Evolutionary conservation across 305 asterid species (phyloP).

Genomic region (Fraxinus angustifolia): DNA sequence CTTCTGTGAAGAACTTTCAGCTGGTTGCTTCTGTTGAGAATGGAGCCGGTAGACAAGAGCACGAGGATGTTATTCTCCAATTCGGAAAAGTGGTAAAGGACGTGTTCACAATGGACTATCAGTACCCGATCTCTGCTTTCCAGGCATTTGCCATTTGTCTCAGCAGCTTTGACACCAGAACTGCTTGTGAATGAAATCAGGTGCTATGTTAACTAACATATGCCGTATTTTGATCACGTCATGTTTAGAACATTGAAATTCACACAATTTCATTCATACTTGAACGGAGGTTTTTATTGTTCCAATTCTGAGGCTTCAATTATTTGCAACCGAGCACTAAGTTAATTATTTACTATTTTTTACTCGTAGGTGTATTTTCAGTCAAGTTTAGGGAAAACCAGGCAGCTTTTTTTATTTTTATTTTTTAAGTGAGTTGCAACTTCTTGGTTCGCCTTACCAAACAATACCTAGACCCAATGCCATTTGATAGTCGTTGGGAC

Average conservation of each 20-base stretch:
- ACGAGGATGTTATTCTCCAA: conserved; percentile 69
- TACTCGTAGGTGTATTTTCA: too few species aligned
- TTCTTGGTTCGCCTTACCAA: neutral
- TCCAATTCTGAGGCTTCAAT: neutral
- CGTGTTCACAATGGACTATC: conserved; percentile 82
- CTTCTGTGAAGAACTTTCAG: conserved; percentile 91
- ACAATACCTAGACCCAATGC: neutral
- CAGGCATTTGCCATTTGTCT: conserved; percentile 87
- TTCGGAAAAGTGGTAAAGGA: conserved; percentile 90
- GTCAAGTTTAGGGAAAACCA: neutral
- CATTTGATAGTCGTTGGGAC: neutral
- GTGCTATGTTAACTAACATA: conserved; percentile 22
- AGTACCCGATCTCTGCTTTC: conserved; percentile 87
- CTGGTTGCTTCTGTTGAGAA: conserved; percentile 58
- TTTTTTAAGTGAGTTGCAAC: neutral
- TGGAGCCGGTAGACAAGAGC: conserved; percentile 36
- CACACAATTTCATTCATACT: neutral
- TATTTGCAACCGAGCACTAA: neutral
- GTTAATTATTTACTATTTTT: neutral
- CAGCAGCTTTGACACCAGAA: conserved; percentile 83
- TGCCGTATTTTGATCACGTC: neutral
- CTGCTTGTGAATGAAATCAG: conserved; percentile 68
- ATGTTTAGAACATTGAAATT: neutral
- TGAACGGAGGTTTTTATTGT: neutral
- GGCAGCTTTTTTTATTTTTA: neutral